phyloP scores from a whole-genome alignment of 306 rosid genomes.

The Prosopis cineraria region DNA sequence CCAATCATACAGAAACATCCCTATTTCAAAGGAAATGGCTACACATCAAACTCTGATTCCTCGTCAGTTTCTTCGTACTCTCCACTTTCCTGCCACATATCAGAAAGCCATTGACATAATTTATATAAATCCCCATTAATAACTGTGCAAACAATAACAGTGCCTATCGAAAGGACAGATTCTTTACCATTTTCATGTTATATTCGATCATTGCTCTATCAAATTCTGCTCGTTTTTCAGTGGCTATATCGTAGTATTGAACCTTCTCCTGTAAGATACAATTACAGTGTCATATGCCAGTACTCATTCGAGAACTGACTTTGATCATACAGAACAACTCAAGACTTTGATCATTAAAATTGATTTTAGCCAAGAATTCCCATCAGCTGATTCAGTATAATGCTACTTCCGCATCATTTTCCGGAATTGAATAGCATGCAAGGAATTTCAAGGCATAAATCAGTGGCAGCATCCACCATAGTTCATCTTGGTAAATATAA shows the following conservation, averaged over 20 bases:
- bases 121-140: constrained; percentile 1
- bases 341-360: neutral
- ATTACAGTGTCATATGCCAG: constrained; percentile 8
- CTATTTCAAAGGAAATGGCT: constrained; percentile 13
- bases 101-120: constrained; percentile 20
- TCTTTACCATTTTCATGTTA: constrained; percentile 66
- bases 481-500: neutral
- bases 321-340: neutral
- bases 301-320: neutral
- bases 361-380: constrained; percentile 7
- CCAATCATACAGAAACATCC: constrained; percentile 29
- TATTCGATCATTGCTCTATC: constrained; percentile 74
- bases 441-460: constrained; percentile 8
- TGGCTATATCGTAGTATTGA: constrained; percentile 90
- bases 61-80: constrained; percentile 63
- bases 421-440: neutral
- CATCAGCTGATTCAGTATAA: constrained; percentile 8
- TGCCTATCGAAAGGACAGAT: no score
- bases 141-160: constrained; percentile 16
- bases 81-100: constrained; percentile 68
- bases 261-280: constrained; percentile 82
- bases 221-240: constrained; percentile 86
- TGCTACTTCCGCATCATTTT: neutral
- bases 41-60: constrained; percentile 58
- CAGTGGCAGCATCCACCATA: neutral